phyloP scores from a whole-genome alignment of 2,329 filamentous ascomycete genomes.

The Cordyceps sp. region DNA sequence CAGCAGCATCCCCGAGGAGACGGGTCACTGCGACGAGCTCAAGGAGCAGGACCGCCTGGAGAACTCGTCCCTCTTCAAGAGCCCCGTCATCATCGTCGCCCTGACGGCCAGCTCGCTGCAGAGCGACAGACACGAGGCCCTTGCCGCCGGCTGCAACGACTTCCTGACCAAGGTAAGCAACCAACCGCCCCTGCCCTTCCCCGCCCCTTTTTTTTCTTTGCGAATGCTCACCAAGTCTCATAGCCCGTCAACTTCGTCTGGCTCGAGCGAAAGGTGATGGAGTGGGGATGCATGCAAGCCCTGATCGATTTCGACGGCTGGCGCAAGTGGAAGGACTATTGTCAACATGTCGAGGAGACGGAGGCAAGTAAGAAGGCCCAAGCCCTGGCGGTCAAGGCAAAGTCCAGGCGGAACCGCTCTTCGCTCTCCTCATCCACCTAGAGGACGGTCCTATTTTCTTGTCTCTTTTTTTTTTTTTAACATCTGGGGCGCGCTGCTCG shows the following conservation, averaged over 20 bases:
- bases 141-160: conserved; percentile 94
- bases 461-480: not conserved
- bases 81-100: conserved; percentile 93
- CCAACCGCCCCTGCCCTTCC: not conserved
- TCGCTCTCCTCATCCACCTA: conserved; percentile 14
- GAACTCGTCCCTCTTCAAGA: conserved; percentile 67
- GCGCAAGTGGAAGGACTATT: conserved; percentile 90
- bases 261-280: conserved; percentile 94
- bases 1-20: conserved; percentile 31
- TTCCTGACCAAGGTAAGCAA: conserved; percentile 79
- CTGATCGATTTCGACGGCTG: conserved; percentile 97
- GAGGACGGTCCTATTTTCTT: not conserved
- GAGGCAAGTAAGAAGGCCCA: conserved; percentile 24
- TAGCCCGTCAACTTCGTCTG: conserved; percentile 97
- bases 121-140: conserved; percentile 84
- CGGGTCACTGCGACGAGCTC: conserved; percentile 21
- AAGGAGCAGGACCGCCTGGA: conserved; percentile 52
- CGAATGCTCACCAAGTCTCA: too few species aligned
- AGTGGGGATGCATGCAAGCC: conserved; percentile 99
- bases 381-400: conserved; percentile 15
- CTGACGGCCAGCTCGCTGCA: conserved; percentile 88
- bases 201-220: too few species aligned
- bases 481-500: too few species aligned
- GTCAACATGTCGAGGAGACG: conserved; percentile 25
- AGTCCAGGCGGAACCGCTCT: conserved; percentile 27